phyloP scores from a whole-genome alignment of 805 yeast species.

The Wickerhamiella azymoides region DNA sequence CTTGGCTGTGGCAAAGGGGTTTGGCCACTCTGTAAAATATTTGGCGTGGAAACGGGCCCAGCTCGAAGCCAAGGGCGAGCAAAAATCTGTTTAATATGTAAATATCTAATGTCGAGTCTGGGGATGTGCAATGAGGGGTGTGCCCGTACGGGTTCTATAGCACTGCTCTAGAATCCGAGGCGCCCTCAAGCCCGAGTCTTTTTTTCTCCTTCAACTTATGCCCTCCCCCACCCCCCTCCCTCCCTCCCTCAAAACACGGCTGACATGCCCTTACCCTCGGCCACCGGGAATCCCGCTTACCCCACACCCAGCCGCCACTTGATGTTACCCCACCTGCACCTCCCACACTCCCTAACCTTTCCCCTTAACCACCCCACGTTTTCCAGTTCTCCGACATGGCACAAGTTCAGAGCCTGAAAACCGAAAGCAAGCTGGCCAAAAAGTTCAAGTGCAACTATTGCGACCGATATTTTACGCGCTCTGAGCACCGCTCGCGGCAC shows the following conservation, averaged over 20 bases:
- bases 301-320: neutral
- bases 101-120: too few species aligned
- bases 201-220: too few species aligned
- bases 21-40: conserved; percentile 65
- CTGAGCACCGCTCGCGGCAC: conserved; percentile 66
- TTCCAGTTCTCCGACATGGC: neutral
- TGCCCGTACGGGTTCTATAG: too few species aligned
- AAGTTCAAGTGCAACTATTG: conserved; percentile 69
- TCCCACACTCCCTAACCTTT: neutral
- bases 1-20: conserved; percentile 23
- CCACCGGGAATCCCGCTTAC: neutral
- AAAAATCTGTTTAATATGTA: too few species aligned
- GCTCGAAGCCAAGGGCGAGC: neutral
- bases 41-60: conserved; percentile 39
- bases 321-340: neutral
- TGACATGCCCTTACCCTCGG: neutral
- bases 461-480: conserved; percentile 64
- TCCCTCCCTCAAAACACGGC: neutral
- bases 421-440: conserved; percentile 32
- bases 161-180: too few species aligned
- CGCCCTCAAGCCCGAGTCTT: too few species aligned
- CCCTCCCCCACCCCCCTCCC: neutral
- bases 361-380: neutral
- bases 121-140: too few species aligned
- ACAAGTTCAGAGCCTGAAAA: conserved; percentile 1